Evolutionary conservation across 192 early-diverging fungal species (phyloP), one percentile per base, ranked within the genome.

Genomic region (Chytriomyces sp.): DNA sequence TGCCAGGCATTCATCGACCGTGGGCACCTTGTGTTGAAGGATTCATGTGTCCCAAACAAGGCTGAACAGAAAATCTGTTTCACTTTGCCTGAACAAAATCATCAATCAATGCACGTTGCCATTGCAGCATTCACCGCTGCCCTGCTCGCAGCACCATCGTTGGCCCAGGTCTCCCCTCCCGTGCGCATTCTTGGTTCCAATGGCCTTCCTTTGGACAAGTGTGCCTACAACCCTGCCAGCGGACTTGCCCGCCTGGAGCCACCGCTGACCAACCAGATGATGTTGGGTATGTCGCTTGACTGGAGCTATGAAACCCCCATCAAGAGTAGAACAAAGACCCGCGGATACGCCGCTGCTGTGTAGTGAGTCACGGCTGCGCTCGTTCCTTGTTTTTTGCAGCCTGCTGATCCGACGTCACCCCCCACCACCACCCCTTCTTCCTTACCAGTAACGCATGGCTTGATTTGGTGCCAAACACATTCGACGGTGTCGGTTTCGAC

Each of bases 371-470:
- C 18, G 18, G n/a, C 35, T 23, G 23, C 10, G 26, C 23, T 45
- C 67, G 1, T 68, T 18, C 26, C 26, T 57, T 18, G 24, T 71
- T 13, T 50, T 71, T 76, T 45, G 35, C 9, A 11, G n/a, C 11
- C 24, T 61, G 57, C 49, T 64, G 18, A 13, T 16, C 49, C 11
- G 20, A 26, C 16, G 63, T 23, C 35, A 18, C 44, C 35, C 44
- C 35, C 16, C 43, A 6, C 43, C 9, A 2, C 9, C 53, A 16
- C 5, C 57, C 57, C n/a, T 23, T 23, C 50, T 45, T 9, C 26
- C 8, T 47, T 44, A 44, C 47, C 47, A 74, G 69, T 44, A 83
- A 83, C 50, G 79, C 82, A 13, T 84, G 77, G 72, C 24, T 83
- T 7, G 35, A 77, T 20, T 35, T 82, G 7, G 50, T 76, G 44